phyloP scores from a whole-genome alignment of 345 rosid species.

The Luvunga scandens region DNA sequence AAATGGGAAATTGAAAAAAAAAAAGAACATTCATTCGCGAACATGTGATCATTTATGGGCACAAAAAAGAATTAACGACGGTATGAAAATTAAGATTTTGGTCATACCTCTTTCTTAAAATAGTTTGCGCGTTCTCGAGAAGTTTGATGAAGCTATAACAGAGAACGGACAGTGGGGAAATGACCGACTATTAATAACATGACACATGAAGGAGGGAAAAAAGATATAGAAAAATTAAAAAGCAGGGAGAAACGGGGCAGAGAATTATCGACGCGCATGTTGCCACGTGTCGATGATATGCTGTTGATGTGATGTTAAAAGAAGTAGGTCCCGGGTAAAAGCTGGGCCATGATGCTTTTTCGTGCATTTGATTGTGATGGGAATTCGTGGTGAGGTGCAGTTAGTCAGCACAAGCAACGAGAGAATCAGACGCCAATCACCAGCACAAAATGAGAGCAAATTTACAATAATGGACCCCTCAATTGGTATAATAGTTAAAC shows the following conservation, averaged over 20 bases:
- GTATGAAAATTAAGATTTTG: background rate
- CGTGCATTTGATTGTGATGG: background rate
- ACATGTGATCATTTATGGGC: background rate
- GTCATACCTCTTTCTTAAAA: conserved; percentile 19
- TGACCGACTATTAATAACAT: background rate
- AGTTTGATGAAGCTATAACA: background rate
- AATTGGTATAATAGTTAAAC: too few relatives aligned
- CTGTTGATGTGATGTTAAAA: background rate
- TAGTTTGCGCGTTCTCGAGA: background rate
- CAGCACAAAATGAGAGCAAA: too few relatives aligned
- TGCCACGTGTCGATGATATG: conserved; percentile 41
- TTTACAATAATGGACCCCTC: too few relatives aligned
- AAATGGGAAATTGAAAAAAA: background rate
- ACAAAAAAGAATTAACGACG: background rate
- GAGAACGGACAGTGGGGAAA: background rate
- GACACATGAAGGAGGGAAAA: background rate
- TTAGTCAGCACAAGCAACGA: background rate
- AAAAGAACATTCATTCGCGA: background rate
- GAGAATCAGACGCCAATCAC: background rate
- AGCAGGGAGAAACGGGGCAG: conserved; percentile 39
- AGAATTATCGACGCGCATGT: conserved; percentile 22
- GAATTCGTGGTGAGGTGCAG: background rate
- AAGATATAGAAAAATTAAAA: background rate
- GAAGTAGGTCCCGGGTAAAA: conserved; percentile 23
- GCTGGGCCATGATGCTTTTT: conserved; percentile 1